Evolutionary conservation across 2,329 filamentous ascomycete genomes (phyloP).

Genomic region (Arthrobotrys megalospora): DNA sequence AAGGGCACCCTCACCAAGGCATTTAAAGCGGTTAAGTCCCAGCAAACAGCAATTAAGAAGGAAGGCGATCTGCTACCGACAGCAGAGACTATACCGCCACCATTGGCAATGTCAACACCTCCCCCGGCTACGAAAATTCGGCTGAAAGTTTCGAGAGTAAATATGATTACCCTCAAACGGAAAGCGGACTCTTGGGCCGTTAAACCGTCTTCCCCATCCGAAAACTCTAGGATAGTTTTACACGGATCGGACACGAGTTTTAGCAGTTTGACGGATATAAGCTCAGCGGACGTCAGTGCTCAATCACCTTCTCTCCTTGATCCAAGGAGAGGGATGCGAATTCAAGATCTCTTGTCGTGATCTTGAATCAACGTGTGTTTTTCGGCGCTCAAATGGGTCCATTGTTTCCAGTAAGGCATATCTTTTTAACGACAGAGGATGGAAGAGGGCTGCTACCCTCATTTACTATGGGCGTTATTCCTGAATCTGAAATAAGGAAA

Average conservation of each 20-base stretch:
- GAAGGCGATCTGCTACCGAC: not conserved
- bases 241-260: constrained; percentile 59
- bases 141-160: constrained; percentile 41
- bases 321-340: constrained; percentile 49
- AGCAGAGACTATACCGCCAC: constrained; percentile 1
- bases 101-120: constrained; percentile 6
- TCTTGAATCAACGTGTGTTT: not conserved
- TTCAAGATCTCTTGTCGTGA: constrained; percentile 44
- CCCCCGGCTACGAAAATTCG: constrained; percentile 10
- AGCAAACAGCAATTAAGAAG: constrained; percentile 27
- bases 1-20: constrained; percentile 51
- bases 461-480: constrained; percentile 18
- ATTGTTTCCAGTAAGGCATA: not conserved
- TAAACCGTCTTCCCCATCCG: constrained; percentile 15
- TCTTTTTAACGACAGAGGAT: not conserved
- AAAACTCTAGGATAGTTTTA: constrained; percentile 41
- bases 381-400: not conserved
- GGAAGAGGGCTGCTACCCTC: not conserved
- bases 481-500: not conserved
- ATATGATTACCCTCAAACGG: constrained; percentile 50
- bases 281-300: constrained; percentile 15
- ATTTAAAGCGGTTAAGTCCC: constrained; percentile 48
- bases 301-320: constrained; percentile 29
- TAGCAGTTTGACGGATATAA: constrained; percentile 48
- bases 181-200: constrained; percentile 21